phyloP scores from a whole-genome alignment of 257 asterid species.

The Anisodus tanguticus region DNA sequence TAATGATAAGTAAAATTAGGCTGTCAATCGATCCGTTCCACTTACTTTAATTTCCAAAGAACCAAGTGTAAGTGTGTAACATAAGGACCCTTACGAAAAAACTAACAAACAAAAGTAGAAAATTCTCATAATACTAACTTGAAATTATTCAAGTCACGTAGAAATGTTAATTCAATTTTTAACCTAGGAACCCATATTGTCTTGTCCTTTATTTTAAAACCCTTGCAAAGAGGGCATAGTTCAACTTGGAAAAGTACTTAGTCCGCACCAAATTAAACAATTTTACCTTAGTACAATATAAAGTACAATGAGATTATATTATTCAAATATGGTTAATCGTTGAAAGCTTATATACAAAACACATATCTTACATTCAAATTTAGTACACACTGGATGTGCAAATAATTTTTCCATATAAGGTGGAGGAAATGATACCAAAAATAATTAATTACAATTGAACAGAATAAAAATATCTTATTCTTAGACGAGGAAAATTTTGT shows the following conservation, averaged over 20 bases:
- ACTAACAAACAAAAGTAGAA: not conserved
- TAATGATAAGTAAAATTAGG: not conserved
- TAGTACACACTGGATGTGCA: no score
- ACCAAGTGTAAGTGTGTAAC: not conserved
- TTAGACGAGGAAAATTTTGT: no score
- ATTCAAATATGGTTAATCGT: no score
- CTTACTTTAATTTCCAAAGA: not conserved
- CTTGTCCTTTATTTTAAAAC: not conserved
- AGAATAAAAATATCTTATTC: no score
- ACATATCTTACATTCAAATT: no score
- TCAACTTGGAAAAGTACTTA: not conserved
- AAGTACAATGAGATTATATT: no score
- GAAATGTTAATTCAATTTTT: not conserved
- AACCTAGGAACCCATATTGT: not conserved
- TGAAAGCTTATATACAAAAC: no score
- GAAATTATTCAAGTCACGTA: not conserved
- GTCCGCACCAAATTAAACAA: no score
- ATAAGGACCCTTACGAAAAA: not conserved
- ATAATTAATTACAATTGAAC: no score
- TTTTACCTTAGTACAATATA: no score
- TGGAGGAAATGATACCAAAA: no score
- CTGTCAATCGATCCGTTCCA: not conserved
- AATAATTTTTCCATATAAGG: no score
- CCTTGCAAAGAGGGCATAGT: not conserved
- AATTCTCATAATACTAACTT: not conserved